Conservation (phyloP, 2,329 filamentous ascomycete genomes). For the Colletotrichum australisinense region DNA sequence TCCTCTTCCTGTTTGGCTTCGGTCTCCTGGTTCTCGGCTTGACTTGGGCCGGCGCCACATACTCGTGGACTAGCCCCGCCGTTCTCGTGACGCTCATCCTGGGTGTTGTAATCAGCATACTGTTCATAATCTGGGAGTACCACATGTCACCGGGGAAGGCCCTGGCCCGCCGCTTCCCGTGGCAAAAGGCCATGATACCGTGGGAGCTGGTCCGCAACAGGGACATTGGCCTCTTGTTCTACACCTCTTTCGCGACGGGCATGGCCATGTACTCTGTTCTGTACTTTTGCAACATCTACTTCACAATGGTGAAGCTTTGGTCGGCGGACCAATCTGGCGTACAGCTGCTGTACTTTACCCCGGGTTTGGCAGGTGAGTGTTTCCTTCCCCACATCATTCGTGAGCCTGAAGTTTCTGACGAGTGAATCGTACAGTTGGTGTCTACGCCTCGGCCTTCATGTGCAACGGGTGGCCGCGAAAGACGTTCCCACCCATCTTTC, state of each 20-base stretch:
- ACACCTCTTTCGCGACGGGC: conserved; percentile 70
- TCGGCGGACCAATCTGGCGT: conserved; percentile 61
- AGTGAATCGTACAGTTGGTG: conserved; percentile 53
- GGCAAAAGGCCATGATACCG: conserved; percentile 72
- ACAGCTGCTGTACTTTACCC: conserved; percentile 72
- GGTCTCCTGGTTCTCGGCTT: conserved; percentile 65
- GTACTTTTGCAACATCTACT: conserved; percentile 78
- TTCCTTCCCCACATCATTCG: not conserved
- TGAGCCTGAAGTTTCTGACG: not conserved
- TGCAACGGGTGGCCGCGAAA: conserved; percentile 72
- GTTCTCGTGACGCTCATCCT: conserved; percentile 62
- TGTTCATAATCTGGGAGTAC: conserved; percentile 64
- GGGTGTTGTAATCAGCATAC: conserved; percentile 52
- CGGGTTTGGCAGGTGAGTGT: conserved; percentile 66
- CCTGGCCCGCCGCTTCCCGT: conserved; percentile 60
- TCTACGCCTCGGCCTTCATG: conserved; percentile 66
- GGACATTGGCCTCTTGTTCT: conserved; percentile 71
- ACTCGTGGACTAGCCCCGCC: conserved; percentile 60
- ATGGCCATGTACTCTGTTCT: conserved; percentile 66
- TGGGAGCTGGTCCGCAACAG: conserved; percentile 66
- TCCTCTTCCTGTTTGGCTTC: conserved; percentile 66
- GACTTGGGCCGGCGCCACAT: conserved; percentile 66
- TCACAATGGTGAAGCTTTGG: conserved; percentile 64
- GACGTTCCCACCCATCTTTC: conserved; percentile 69
- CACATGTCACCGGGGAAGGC: conserved; percentile 61